Base-by-base conservation (phyloP, 176 grass and related monocot species). In the Zoysia pacifica region DNA sequence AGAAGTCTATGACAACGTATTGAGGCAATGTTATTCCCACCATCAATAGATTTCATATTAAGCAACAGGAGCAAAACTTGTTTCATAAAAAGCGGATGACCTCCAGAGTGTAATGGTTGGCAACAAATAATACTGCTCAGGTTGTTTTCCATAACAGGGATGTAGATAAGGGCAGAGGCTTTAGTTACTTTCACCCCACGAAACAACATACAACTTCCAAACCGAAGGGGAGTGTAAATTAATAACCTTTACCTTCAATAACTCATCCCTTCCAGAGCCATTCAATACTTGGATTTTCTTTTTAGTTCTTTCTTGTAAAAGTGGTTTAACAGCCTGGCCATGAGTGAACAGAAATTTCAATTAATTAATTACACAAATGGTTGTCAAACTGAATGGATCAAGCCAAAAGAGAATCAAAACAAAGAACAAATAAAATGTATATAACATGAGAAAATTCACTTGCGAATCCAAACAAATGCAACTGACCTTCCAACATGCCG, bases 241-340 rank as follows among this genome's bases (percentile, higher is more conserved):
- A 70, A 36, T 11, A 82, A 63, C 48, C 5, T 75, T 67, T 75
- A 94, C 94, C 94, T 97, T 88, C 72, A 94, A 78, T 48, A 97
- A 84, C 74, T 97, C 94, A n/a, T 97, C 91, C 88, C 90, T 94
- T 72, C 94, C 94, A 6, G 80, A 88, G 39, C 91, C 91, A 55
- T 87, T 73, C 50, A 97, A 64, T 35, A 97, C 94, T 85, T 83
- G 85, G 45, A 97, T 75, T 78, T 97, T 97, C 77, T 83, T 97
- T 78, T 93, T 91, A 68, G 94, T 97, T 77, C 94, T 90, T 79
- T 97, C 94, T 81, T 94, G 94, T 80, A 97, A 80, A 85, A 97
- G 91, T 70, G 94, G 91, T 70, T 97, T 97, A 70, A 97, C 94
- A 84, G 89, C 94, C 94, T 97, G 85, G 7, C 59, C 60, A 81